These are phyloP conservation scores for Cystobasidium sp. DNA, from an alignment of 1,284 basidiomycete species.

Conservation along the genomic window DNA sequence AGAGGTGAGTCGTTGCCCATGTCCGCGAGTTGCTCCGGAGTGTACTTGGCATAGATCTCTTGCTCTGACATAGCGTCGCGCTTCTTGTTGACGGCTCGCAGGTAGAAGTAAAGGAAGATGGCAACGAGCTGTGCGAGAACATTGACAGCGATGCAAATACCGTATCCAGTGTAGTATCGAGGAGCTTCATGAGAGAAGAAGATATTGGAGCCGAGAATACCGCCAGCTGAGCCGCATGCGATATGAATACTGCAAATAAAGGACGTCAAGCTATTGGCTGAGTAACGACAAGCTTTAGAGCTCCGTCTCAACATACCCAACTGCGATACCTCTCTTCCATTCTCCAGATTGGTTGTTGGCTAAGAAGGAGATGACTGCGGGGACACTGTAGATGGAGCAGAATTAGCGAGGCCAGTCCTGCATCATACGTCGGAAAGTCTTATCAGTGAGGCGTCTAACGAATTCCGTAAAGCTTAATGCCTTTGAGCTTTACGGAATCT, in stretches of 20 bases:
- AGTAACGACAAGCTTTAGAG: background rate
- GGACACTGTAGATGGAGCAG: background rate
- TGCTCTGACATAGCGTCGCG: conserved; percentile 22
- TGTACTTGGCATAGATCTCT: conserved; percentile 30
- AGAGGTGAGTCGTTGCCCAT: conserved; percentile 39
- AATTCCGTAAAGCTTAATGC: too few species aligned
- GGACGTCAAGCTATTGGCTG: background rate
- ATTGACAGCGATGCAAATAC: conserved; percentile 17
- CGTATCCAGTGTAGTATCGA: conserved; percentile 35
- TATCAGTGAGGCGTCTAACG: background rate
- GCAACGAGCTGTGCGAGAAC: conserved; percentile 11
- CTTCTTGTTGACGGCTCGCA: conserved; percentile 20
- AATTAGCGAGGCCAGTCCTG: background rate
- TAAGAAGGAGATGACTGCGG: conserved; percentile 13
- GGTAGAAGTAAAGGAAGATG: conserved; percentile 17
- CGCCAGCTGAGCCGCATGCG: conserved; percentile 5
- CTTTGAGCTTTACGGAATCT: background rate
- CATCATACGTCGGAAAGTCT: background rate
- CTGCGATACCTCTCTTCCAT: conserved; percentile 33
- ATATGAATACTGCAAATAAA: conserved; percentile 12
- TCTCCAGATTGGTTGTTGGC: conserved; percentile 24
- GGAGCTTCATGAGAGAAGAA: conserved; percentile 31
- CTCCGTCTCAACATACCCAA: conserved; percentile 5
- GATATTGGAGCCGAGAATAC: conserved; percentile 26
- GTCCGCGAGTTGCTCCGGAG: conserved; percentile 23